Conservation (phyloP, 257 asterid genomes). For the Nicotiana otophora region DNA sequence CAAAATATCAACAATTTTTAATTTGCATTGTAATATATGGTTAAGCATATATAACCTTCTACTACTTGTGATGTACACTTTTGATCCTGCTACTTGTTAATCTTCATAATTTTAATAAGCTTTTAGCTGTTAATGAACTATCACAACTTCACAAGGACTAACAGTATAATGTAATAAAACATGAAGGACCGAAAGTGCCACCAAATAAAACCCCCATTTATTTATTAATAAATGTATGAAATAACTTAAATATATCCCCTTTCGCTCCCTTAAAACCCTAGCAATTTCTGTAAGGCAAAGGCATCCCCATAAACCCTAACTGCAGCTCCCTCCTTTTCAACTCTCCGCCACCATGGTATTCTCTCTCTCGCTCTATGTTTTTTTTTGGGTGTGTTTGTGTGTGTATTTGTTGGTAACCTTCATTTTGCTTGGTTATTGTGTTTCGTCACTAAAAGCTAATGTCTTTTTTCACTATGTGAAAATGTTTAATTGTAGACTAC, state of each 20-base stretch:
- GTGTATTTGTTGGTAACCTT: not conserved
- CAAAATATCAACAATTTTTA: no score
- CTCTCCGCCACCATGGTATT: slow-evolving; percentile 8
- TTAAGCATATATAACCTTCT: no score
- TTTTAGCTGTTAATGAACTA: no score
- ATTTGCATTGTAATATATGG: no score
- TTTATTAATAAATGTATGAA: no score
- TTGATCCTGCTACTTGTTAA: no score
- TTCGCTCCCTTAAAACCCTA: slow-evolving; percentile 1
- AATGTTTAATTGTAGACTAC: not conserved
- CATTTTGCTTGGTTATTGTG: not conserved
- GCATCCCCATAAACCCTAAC: not conserved
- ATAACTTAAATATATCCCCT: not conserved
- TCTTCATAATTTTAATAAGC: no score
- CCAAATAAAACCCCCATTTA: not conserved
- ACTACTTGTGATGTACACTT: no score
- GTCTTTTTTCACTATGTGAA: not conserved
- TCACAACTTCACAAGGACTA: not conserved
- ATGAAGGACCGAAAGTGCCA: not conserved
- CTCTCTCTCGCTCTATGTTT: not conserved
- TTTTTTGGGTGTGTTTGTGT: not conserved
- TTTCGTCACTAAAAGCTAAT: not conserved
- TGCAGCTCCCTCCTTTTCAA: not conserved
- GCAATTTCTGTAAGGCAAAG: not conserved
- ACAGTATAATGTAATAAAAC: not conserved